Conservation (phyloP, 2,329 filamentous ascomycete species). For the Alternaria longipes region DNA sequence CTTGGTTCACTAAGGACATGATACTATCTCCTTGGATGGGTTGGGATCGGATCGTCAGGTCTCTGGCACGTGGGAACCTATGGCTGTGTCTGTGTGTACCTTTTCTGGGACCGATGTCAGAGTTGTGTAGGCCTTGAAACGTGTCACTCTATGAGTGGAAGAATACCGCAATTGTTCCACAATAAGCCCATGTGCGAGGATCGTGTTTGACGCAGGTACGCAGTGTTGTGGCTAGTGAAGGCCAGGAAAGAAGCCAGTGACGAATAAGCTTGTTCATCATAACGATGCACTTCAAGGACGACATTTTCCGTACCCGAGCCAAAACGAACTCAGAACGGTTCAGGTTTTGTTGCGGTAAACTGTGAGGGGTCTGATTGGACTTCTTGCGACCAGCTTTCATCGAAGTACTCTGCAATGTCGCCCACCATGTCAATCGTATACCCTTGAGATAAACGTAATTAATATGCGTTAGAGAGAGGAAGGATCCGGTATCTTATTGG, state of each 20-base stretch:
- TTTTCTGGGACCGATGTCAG: background rate
- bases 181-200: background rate
- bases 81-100: background rate
- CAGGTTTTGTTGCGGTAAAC: background rate
- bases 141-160: background rate
- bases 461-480: too few relatives aligned
- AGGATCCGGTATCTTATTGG: too few relatives aligned
- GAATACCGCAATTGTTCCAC: background rate
- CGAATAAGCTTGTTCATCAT: too few relatives aligned
- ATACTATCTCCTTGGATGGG: background rate
- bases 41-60: background rate
- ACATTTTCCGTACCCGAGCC: background rate
- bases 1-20: background rate
- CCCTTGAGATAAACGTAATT: too few relatives aligned
- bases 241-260: too few relatives aligned
- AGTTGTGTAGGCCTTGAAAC: background rate
- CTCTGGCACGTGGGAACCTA: background rate
- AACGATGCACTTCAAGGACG: background rate
- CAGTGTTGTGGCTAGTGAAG: too few relatives aligned
- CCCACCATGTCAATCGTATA: background rate
- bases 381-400: background rate
- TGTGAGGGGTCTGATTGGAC: background rate
- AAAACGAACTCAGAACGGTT: background rate
- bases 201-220: background rate
- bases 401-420: too few relatives aligned